Conservation (phyloP, 306 rosid genomes). For the Comarum palustre region DNA sequence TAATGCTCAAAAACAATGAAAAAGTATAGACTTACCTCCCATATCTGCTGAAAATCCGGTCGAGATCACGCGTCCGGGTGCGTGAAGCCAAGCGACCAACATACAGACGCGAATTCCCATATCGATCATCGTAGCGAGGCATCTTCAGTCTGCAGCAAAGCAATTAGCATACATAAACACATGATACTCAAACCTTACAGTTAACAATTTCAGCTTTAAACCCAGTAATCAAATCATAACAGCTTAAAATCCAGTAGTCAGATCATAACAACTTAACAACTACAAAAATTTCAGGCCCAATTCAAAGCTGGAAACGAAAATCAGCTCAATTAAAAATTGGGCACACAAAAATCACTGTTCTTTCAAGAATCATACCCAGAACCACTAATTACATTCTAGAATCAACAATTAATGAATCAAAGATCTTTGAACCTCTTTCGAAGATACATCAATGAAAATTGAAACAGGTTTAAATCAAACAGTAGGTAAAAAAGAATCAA, state of each 20-base stretch:
- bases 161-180: background rate
- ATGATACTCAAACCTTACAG: background rate
- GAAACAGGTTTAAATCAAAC: background rate
- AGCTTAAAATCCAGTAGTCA: background rate
- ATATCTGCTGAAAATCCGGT: slow-evolving; percentile 60
- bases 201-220: background rate
- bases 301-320: background rate
- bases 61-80: slow-evolving; percentile 72
- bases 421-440: background rate
- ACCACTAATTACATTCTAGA: background rate
- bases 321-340: background rate
- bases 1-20: background rate
- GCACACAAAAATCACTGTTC: too few species aligned
- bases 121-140: slow-evolving; percentile 81
- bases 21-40: slow-evolving; percentile 46
- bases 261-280: too few species aligned
- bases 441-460: background rate
- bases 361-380: background rate
- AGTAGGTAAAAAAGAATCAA: background rate
- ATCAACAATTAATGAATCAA: background rate
- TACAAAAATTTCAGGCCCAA: background rate
- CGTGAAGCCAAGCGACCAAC: slow-evolving; percentile 68
- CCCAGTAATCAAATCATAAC: background rate
- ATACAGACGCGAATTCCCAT: slow-evolving; percentile 64
- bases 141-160: slow-evolving; percentile 33